phyloP scores from a whole-genome alignment of 805 yeast species.

The Hanseniaspora clermontiae region DNA sequence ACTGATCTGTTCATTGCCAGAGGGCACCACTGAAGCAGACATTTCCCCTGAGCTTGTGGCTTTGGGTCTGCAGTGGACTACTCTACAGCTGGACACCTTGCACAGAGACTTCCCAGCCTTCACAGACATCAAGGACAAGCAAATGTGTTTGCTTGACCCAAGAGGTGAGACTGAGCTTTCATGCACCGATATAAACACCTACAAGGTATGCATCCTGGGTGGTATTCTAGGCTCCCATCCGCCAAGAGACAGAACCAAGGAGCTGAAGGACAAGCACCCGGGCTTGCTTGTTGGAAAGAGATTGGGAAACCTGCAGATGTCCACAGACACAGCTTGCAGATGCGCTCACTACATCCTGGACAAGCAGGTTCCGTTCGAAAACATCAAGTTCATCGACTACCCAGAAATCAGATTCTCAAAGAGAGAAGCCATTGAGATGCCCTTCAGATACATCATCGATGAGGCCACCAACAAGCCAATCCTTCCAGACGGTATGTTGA shows the following conservation, averaged over 20 bases:
- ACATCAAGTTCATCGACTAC: slow-evolving; percentile 75
- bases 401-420: slow-evolving; percentile 84
- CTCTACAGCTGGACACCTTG: slow-evolving; percentile 47
- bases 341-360: slow-evolving; percentile 74
- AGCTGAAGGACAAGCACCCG: slow-evolving; percentile 66
- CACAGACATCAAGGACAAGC: slow-evolving; percentile 30
- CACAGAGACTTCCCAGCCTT: slow-evolving; percentile 32
- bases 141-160: slow-evolving; percentile 82
- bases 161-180: slow-evolving; percentile 60
- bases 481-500: slow-evolving; percentile 83
- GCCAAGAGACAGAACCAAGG: slow-evolving; percentile 82
- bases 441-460: slow-evolving; percentile 77
- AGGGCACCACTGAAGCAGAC: slow-evolving; percentile 42
- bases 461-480: slow-evolving; percentile 50
- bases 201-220: slow-evolving; percentile 87
- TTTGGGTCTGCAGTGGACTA: slow-evolving; percentile 71
- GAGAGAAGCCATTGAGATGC: slow-evolving; percentile 94
- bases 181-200: slow-evolving; percentile 53
- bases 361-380: slow-evolving; percentile 44
- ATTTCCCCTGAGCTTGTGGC: slow-evolving; percentile 50
- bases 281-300: slow-evolving; percentile 61
- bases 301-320: slow-evolving; percentile 83
- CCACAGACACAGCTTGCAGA: slow-evolving; percentile 93
- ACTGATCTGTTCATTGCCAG: slow-evolving; percentile 63
- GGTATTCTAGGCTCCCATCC: slow-evolving; percentile 95